Percentiles rank a stretch among this genome's conserved stretches.
These are phyloP conservation scores for Lophiotrema nucula DNA, from an alignment of 495 filamentous ascomycete genomes.

Conservation along the genomic window DNA sequence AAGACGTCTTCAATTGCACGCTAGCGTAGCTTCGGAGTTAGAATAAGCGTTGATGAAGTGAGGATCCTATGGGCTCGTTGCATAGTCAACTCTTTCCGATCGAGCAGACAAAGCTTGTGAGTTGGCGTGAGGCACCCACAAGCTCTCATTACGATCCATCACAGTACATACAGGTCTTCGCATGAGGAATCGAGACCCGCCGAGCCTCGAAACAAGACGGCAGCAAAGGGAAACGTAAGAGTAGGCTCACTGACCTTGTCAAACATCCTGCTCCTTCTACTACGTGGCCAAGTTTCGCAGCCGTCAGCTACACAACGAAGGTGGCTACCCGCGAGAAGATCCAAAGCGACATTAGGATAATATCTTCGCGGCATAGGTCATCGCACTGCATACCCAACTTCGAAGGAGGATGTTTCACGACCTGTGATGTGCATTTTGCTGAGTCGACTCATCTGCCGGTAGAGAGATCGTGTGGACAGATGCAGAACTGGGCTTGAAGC, in stretches of 20 bases:
- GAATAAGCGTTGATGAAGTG: neutral
- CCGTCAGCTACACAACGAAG: too few species aligned
- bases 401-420: neutral
- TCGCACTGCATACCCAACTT: neutral
- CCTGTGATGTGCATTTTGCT: too few species aligned
- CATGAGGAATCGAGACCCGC: neutral
- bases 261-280: too few species aligned
- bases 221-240: too few species aligned
- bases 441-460: constrained; percentile 47
- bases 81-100: constrained; percentile 54
- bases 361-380: neutral
- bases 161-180: constrained; percentile 37
- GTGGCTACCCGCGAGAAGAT: too few species aligned
- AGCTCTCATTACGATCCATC: constrained; percentile 55
- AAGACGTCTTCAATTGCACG: constrained; percentile 37
- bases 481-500: constrained; percentile 35
- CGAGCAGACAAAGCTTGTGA: constrained; percentile 49
- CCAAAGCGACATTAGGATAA: too few species aligned
- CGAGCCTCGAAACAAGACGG: too few species aligned
- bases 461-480: constrained; percentile 45
- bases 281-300: too few species aligned
- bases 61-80: constrained; percentile 53
- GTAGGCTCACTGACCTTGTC: too few species aligned
- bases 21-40: constrained; percentile 32
- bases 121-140: constrained; percentile 57